Evolutionary conservation across 345 rosid species (phyloP), one percentile per base, ranked within the genome.

Genomic region (Dovyalis caffra): DNA sequence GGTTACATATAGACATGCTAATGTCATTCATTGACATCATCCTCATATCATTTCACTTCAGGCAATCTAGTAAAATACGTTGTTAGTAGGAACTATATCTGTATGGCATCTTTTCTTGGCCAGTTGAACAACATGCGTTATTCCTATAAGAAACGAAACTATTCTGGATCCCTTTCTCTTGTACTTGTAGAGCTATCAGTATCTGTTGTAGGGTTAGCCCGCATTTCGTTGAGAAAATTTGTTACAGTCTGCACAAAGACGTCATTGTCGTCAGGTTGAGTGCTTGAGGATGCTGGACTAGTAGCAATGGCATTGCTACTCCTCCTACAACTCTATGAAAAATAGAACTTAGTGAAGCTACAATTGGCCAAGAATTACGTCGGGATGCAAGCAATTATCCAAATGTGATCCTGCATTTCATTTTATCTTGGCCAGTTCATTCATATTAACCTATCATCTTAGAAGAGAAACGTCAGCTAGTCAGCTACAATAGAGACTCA

Each of bases 201-300:
- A 61, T 61, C 74, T 40, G 63, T 37, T 69, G 64, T 7, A 25
- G 64, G 32, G 28, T 74, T 37, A 28, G 72, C 26, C 51, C 64
- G 69, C 40, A 77, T 60, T 53, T 73, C 78, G 9, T 77, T 58
- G 69, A 81, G 78, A 81, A 73, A 81, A 40, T 64, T 64, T 1
- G 70, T 57, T 58, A 81, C 18, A 3, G 74, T 77, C 72, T 74
- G 66, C 63, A 66, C 81, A 34, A 81, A 66, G 16, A 69, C 82
- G 38, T 65, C 66, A 31, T 81, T 66, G 53, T 9, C 60, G 60
- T 66, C 74, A 29, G 81, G 62, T 71, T 70, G 73, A 57, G 47
- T 12, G 14, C 16, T 69, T 8, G 78, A 18, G 32, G 76, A 58
- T 47, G 69, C 58, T 5, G 68, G 32, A 25, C 53, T 21, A 26